Evolutionary conservation across 164 flowering plant species (phyloP), one percentile per base, ranked within the genome.

Genomic region (Dillenia turbinata): DNA sequence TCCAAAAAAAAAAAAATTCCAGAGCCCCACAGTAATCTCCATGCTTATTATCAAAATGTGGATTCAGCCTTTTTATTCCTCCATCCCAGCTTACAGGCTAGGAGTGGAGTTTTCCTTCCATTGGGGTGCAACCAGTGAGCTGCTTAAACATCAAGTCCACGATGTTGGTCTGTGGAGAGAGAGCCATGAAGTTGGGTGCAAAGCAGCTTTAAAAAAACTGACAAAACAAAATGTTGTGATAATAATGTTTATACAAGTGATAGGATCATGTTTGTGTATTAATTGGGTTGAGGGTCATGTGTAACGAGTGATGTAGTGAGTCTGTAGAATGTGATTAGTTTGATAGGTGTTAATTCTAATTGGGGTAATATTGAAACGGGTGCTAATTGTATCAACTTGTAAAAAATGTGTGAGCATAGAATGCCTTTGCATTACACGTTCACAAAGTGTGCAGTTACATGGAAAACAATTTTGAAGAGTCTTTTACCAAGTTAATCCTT

Each of bases 261-360:
- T 19, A 52, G 63, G 26, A 22, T 68, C 63, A 12, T 44, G 15
- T 50, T 55, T 62, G 67, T 63, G 59, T 58, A 50, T 57, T n/a
- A n/a, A n/a, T n/a, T 40, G 49, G 60, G 40, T 33, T 33, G 40
- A 33, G 6, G 40, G 40, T 33, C 40, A 33, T 33, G 40, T 33
- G 40, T 33, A 33, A 4, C 7, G 7, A 4, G 40, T 33, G 40
- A 33, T 4, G 6, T 33, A 33, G 40, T 33, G 22, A 19, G 40
- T 33, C 40, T 33, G 40, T 33, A 33, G 40, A 33, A 33, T 5
- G 40, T 33, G 40, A 33, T 33, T 33, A 33, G 40, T 5, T 33
- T 33, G 40, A 33, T 33, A 33, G 40, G 7, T 33, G 40, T 33
- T 6, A 33, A 33, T 33, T 33, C 40, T 33, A 5, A 33, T 6